Conservation (phyloP, 2,329 filamentous ascomycete species). For the Calonectria pseudoturangicola region DNA sequence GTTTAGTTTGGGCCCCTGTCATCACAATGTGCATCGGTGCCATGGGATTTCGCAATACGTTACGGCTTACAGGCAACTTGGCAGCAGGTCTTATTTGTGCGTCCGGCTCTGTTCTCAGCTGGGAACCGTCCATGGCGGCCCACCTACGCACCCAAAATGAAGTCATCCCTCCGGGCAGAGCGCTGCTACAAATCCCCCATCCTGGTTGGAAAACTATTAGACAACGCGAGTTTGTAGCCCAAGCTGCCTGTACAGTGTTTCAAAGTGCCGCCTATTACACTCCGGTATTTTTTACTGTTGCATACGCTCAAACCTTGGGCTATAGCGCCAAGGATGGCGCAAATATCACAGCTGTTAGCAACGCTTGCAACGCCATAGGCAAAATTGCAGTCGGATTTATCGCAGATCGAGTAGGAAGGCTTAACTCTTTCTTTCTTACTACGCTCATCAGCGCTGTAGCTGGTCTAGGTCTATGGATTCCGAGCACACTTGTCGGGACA, state of each 20-base stretch:
- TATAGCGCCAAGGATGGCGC: neutral
- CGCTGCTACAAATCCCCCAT: neutral
- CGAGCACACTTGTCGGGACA: neutral
- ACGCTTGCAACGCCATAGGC: neutral
- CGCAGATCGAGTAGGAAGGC: neutral
- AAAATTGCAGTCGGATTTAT: neutral
- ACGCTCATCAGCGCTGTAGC: neutral
- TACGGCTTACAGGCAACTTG: neutral
- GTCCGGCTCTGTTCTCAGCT: neutral
- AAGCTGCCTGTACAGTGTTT: neutral
- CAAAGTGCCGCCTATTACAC: neutral
- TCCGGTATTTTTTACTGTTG: neutral
- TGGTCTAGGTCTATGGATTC: neutral
- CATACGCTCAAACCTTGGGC: neutral
- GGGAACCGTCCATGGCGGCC: neutral
- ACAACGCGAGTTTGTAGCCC: neutral
- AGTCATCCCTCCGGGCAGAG: no score
- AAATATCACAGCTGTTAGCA: neutral
- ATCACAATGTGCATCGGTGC: neutral
- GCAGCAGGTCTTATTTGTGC: neutral
- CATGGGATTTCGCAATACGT: neutral
- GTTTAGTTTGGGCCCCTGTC: neutral
- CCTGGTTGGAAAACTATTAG: neutral
- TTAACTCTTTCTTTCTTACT: neutral
- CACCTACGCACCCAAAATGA: no score